Conservation (phyloP, 2,329 filamentous ascomycete species). For the Monilinia fructicola region DNA sequence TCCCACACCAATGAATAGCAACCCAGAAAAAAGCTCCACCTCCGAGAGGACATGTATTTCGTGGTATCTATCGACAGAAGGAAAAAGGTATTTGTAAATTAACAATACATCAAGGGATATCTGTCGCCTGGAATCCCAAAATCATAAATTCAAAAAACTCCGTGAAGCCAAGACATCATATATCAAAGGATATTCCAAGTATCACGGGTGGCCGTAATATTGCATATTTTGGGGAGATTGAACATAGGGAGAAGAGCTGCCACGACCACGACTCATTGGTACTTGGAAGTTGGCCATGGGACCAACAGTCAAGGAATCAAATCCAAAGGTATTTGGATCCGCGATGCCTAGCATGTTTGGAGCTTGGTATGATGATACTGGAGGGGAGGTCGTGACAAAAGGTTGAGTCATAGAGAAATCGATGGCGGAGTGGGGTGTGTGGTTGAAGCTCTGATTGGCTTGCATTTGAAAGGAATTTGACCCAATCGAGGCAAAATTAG, state of each 20-base stretch:
- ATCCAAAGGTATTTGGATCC: constrained; percentile 30
- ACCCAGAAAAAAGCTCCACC: constrained; percentile 6
- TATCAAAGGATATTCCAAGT: constrained; percentile 18
- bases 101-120: constrained; percentile 6
- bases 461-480: constrained; percentile 29
- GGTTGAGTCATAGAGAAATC: constrained; percentile 33
- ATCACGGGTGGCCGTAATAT: constrained; percentile 33
- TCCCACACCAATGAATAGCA: background rate
- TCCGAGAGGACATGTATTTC: constrained; percentile 24
- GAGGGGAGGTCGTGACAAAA: constrained; percentile 34
- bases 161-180: background rate
- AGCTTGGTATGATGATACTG: constrained; percentile 32
- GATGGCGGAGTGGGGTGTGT: constrained; percentile 23
- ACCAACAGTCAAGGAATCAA: constrained; percentile 31
- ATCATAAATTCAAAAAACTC: background rate
- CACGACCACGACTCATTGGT: constrained; percentile 35
- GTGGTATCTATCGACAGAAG: constrained; percentile 36
- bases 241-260: constrained; percentile 35
- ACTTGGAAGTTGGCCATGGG: constrained; percentile 30
- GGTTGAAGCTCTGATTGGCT: constrained; percentile 30
- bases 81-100: constrained; percentile 25
- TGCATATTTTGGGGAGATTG: constrained; percentile 32
- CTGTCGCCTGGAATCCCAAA: background rate
- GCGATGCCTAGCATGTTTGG: constrained; percentile 35
- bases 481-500: constrained; percentile 30